phyloP scores from a whole-genome alignment of 257 asterid species.

The Solanum gandarillasii region DNA sequence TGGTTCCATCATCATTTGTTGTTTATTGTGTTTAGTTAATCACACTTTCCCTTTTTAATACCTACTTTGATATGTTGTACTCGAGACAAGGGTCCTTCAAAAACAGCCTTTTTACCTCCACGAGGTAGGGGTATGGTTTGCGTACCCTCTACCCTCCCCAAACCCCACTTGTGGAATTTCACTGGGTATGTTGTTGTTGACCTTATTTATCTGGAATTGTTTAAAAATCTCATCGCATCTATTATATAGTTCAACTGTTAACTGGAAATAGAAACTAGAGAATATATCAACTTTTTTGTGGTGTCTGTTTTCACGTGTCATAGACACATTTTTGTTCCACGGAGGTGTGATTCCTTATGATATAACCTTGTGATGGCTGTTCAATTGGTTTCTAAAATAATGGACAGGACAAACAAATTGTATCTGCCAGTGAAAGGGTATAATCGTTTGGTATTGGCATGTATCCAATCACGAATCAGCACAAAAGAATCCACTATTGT shows the following conservation, averaged over 20 bases:
- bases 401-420: not conserved
- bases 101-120: not conserved
- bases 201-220: not conserved
- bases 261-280: not conserved
- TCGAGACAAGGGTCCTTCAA: not conserved
- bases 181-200: not conserved
- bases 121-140: not conserved
- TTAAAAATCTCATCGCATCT: not conserved
- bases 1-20: too few relatives aligned
- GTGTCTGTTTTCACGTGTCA: not conserved
- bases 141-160: not conserved
- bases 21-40: too few relatives aligned
- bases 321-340: not conserved
- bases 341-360: not conserved
- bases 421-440: not conserved
- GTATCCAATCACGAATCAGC: not conserved
- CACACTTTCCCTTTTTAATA: not conserved
- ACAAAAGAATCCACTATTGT: not conserved
- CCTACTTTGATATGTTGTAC: not conserved
- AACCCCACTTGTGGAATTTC: not conserved
- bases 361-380: not conserved
- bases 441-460: not conserved
- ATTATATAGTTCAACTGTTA: not conserved
- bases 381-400: not conserved
- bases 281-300: not conserved